Base-by-base conservation (phyloP, 805 yeast genomes). In the Wickerhamiella sorbophila region DNA sequence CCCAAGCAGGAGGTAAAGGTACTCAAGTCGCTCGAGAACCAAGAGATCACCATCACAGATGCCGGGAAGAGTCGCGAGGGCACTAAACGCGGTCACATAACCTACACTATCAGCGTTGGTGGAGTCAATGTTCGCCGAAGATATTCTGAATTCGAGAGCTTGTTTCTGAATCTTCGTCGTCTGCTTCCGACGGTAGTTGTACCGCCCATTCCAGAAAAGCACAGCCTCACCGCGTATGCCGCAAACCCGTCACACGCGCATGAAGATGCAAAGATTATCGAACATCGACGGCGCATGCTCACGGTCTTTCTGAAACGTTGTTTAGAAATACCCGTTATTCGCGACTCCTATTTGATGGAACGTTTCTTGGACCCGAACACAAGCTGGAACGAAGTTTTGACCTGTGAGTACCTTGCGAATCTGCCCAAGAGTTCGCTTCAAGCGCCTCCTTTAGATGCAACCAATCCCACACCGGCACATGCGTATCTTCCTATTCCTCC, bases 151-250 rank as follows among this genome's bases (percentile, higher is more conserved):
- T 91, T 91, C 57, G 95, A 84, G 54, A 74, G 82, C 39, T 67
- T 91, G 36, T 67, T 95, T 46, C 78, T 74, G 33, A 70, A 80
- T 4, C 65, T 91, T 18, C 66, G 76, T 3, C 75, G 79, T 50
- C 62, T 83, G 31, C 79, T 80, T 48, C 96, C 98, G 3, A 75
- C 91, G 3, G 57, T 77, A 3, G 71, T 91, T 3, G 74, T 91
- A 4, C 98, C 98, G 5, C 96, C 97, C 1, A 88, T 91, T 8
- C 98, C 98, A 0, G 81, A 78, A 58, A 82, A 82, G 57, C 88
- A 81, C 57, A 69, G 82, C 14, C 57, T 81, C 48, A 51, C 65
- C 20, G 70, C 67, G 36, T 65, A 65, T 45, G 71, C 70, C 6
- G 62, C 63, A 5, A 59, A 64, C 21, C 69, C 70, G 19, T 59